These are phyloP conservation scores for Henningerozyma blattae DNA, from an alignment of 805 yeast species.

Conservation along the genomic window DNA sequence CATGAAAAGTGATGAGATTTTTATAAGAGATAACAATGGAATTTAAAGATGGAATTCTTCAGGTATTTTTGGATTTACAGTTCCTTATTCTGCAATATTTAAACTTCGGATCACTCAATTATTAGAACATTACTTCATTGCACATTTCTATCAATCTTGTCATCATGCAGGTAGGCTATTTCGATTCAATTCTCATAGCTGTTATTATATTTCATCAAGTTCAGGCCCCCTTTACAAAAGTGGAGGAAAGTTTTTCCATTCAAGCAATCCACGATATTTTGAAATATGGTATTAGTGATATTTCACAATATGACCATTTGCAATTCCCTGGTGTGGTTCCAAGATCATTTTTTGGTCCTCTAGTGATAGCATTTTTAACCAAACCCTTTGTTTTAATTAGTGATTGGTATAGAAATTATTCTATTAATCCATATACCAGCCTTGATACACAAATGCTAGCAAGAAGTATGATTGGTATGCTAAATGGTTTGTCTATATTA, in stretches of 20 bases:
- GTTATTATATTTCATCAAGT: slow-evolving; percentile 38
- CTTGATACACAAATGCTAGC: slow-evolving; percentile 40
- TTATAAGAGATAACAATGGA: no score
- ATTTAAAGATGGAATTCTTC: no score
- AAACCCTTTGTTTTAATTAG: slow-evolving; percentile 25
- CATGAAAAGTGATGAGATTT: no score
- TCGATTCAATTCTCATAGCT: slow-evolving; percentile 29
- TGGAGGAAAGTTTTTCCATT: slow-evolving; percentile 84
- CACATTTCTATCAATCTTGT: no score
- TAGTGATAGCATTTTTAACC: slow-evolving; percentile 36
- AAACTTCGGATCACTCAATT: no score
- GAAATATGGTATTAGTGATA: slow-evolving; percentile 39
- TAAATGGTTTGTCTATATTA: slow-evolving; percentile 44
- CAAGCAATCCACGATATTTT: slow-evolving; percentile 83
- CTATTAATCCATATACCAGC: slow-evolving; percentile 25
- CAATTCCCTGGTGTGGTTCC: slow-evolving; percentile 85
- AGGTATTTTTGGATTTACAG: no score
- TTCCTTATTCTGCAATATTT: no score
- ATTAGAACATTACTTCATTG: no score
- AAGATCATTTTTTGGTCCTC: slow-evolving; percentile 67
- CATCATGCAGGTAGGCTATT: slow-evolving; percentile 16
- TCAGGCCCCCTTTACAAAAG: slow-evolving; percentile 75
- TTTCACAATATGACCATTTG: slow-evolving; percentile 54
- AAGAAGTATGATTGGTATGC: slow-evolving; percentile 50
- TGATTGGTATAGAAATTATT: slow-evolving; percentile 2